A percentile compares a stretch with the other conserved stretches of the same genome.
Conservation (phyloP, 306 rosid genomes). For the Casuarina equisetifolia region DNA sequence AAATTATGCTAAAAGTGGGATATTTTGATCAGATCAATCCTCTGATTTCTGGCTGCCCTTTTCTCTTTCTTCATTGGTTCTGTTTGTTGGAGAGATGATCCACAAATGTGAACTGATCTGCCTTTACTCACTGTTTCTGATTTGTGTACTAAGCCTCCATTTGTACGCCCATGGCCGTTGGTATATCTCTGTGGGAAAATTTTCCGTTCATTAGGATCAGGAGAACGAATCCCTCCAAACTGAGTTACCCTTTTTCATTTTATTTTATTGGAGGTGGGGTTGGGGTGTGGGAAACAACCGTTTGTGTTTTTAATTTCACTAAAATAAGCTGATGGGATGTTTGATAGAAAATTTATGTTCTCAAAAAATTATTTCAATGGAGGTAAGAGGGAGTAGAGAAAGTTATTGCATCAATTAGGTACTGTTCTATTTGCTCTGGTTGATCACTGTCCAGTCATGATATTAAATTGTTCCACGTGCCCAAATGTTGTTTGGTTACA, state of each 20-base stretch:
- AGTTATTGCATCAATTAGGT: not conserved
- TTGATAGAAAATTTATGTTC: not conserved
- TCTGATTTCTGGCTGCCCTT: not conserved
- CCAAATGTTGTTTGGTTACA: not conserved
- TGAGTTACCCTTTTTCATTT: not conserved
- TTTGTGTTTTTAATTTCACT: not conserved
- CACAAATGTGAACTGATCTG: not conserved
- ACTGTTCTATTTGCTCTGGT: not conserved
- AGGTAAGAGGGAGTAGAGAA: not conserved
- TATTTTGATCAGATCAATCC: not conserved
- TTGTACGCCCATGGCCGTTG: not conserved
- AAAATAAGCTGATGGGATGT: not conserved
- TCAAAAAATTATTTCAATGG: not conserved
- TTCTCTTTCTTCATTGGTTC: not conserved
- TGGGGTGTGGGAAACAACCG: too few species aligned
- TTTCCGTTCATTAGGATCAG: not conserved
- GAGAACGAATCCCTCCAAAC: not conserved
- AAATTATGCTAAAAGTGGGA: not conserved
- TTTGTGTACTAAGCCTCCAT: not conserved
- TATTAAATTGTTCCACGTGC: not conserved
- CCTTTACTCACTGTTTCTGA: not conserved
- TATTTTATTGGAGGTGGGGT: not conserved
- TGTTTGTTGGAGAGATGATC: not conserved
- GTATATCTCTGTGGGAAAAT: not conserved
- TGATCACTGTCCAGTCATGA: not conserved